phyloP scores from a whole-genome alignment of 2,329 filamentous ascomycete species.

The Apiospora sp. region DNA sequence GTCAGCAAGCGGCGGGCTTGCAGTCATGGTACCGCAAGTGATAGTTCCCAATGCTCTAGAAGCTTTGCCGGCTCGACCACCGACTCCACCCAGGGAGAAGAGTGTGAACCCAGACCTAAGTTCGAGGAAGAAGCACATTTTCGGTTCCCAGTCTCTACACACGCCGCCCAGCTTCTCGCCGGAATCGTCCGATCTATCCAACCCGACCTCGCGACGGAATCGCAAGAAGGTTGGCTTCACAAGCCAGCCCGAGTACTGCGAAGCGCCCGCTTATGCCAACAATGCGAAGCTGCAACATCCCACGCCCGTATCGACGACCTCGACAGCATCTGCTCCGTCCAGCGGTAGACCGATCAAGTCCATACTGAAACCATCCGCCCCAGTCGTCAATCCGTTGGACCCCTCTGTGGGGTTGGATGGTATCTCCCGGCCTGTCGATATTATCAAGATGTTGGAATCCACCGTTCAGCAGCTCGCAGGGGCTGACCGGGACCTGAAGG shows the following conservation, averaged over 20 bases:
- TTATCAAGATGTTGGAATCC: constrained; percentile 85
- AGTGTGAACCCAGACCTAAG: constrained; percentile 47
- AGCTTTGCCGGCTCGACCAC: constrained; percentile 64
- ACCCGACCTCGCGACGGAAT: constrained; percentile 52
- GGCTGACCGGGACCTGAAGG: constrained; percentile 72
- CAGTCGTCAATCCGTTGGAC: constrained; percentile 51
- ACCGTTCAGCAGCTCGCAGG: constrained; percentile 82
- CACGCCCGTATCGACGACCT: constrained; percentile 50
- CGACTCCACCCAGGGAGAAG: constrained; percentile 71
- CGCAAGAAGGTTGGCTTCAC: constrained; percentile 67
- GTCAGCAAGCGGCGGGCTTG: constrained; percentile 35
- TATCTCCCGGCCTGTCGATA: constrained; percentile 55
- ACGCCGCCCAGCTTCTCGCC: constrained; percentile 63
- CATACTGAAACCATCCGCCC: constrained; percentile 79
- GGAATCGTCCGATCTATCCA: constrained; percentile 50
- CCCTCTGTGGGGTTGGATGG: constrained; percentile 52
- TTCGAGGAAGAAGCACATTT: constrained; percentile 41
- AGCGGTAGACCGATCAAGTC: constrained; percentile 61
- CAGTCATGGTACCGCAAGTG: constrained; percentile 50
- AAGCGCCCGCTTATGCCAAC: constrained; percentile 56
- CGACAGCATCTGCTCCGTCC: constrained; percentile 42
- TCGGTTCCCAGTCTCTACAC: constrained; percentile 49
- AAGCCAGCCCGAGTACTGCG: constrained; percentile 62
- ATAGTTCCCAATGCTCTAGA: constrained; percentile 52
- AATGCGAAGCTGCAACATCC: constrained; percentile 47